Evolutionary conservation across 768 basidiomycete species (phyloP).

Genomic region (Lactarius hatsudake): DNA sequence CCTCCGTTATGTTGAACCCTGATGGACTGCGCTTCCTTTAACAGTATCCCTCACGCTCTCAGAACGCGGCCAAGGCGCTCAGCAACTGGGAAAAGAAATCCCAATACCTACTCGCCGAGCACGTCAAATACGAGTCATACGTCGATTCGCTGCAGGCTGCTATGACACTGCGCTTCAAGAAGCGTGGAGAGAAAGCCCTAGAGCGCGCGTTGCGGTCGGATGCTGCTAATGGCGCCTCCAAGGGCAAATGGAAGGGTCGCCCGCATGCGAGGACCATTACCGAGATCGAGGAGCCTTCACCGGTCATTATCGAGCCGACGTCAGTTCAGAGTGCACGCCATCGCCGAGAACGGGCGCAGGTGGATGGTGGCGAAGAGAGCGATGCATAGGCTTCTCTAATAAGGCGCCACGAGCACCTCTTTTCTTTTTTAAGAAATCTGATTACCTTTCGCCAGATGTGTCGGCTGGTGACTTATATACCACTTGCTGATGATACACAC

Average conservation of each 20-base stretch:
- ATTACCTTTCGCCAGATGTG: constrained; percentile 8
- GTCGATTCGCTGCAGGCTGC: constrained; percentile 84
- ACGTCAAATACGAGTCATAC: constrained; percentile 94
- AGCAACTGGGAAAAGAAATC: constrained; percentile 94
- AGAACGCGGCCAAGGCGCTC: constrained; percentile 71
- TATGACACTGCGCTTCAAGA: constrained; percentile 82
- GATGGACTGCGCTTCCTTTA: constrained; percentile 10
- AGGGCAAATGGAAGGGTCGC: constrained; percentile 41
- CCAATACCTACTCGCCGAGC: constrained; percentile 84
- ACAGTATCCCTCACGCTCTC: constrained; percentile 79
- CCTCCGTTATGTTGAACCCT: constrained; percentile 17
- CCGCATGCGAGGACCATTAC: constrained; percentile 46
- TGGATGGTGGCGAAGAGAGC: constrained; percentile 7
- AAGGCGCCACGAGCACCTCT: not conserved
- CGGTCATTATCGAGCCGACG: not conserved
- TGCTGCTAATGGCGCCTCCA: constrained; percentile 20
- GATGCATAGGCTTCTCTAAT: not conserved
- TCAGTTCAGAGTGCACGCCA: not conserved
- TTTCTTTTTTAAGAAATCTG: not conserved
- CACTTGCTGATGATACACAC: constrained; percentile 24
- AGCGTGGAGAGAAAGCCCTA: constrained; percentile 83
- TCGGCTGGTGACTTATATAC: constrained; percentile 19
- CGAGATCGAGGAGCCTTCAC: constrained; percentile 41
- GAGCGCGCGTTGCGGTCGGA: constrained; percentile 51
- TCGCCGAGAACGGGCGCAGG: constrained; percentile 22